These are phyloP conservation scores for Chalara sp. DNA, from an alignment of 2,329 filamentous ascomycete genomes.

Conservation along the genomic window DNA sequence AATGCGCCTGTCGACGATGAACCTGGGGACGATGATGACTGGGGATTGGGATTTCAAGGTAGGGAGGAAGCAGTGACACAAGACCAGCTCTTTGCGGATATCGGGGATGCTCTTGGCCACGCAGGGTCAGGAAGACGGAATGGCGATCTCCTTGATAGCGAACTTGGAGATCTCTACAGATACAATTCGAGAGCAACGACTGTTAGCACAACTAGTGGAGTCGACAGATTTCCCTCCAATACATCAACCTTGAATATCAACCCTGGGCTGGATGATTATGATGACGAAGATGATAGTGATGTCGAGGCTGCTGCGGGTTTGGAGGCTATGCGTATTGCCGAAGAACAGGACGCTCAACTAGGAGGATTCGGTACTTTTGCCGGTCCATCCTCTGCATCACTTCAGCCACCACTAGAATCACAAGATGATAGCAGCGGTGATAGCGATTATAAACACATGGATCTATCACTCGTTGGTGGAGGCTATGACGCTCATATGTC, in stretches of 20 bases:
- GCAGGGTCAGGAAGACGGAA: conserved; percentile 28
- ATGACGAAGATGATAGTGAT: conserved; percentile 72
- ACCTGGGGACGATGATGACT: conserved; percentile 19
- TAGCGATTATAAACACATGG: conserved; percentile 65
- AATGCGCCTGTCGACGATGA: conserved; percentile 23
- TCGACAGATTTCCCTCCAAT: conserved; percentile 44
- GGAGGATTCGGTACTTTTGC: conserved; percentile 48
- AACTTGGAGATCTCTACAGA: conserved; percentile 41
- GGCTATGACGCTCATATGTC: conserved; percentile 58
- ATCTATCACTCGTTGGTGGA: conserved; percentile 68
- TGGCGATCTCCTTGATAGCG: conserved; percentile 40
- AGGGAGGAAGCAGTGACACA: conserved; percentile 22
- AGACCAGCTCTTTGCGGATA: conserved; percentile 28
- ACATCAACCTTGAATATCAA: conserved; percentile 37
- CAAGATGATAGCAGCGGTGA: conserved; percentile 54
- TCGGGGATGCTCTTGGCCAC: conserved; percentile 26
- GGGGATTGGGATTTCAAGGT: conserved; percentile 15
- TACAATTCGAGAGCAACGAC: conserved; percentile 47
- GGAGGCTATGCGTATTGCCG: conserved; percentile 76
- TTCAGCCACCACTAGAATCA: conserved; percentile 37
- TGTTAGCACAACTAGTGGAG: conserved; percentile 30
- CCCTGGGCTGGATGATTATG: conserved; percentile 32
- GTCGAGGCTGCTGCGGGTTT: conserved; percentile 80
- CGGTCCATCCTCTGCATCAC: conserved; percentile 37
- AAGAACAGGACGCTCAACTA: conserved; percentile 65